Evolutionary conservation across 208 protist genomes (phyloP).

Genomic region (Leishmania braziliensis): DNA sequence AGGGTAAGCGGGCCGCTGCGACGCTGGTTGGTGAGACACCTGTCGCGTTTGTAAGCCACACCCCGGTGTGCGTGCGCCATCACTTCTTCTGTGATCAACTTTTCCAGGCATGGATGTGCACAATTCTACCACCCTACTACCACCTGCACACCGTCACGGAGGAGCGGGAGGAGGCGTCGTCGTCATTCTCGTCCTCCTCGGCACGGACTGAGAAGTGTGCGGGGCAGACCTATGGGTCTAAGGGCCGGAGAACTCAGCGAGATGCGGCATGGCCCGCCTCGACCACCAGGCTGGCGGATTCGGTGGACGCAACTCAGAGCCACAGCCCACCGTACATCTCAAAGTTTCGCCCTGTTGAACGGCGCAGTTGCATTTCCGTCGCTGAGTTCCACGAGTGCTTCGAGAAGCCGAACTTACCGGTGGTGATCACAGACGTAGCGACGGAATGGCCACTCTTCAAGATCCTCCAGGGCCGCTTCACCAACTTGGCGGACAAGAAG

Average conservation of each 20-base stretch:
- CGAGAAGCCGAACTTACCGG: conserved; percentile 69
- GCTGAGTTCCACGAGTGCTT: conserved; percentile 74
- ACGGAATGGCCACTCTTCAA: conserved; percentile 83
- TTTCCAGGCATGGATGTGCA: conserved; percentile 92
- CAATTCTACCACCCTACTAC: conserved; percentile 78
- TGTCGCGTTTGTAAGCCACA: conserved; percentile 24
- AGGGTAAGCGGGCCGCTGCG: conserved; percentile 2
- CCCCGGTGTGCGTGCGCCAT: conserved; percentile 58
- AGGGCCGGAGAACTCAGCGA: conserved; percentile 9
- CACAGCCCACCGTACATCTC: conserved; percentile 54
- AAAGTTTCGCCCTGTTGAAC: conserved; percentile 62
- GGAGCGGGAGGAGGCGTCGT: conserved; percentile 1
- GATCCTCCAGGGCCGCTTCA: conserved; percentile 66
- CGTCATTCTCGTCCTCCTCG: neutral
- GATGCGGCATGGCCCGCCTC: conserved; percentile 22
- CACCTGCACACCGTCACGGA: conserved; percentile 42
- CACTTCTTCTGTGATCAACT: conserved; percentile 81
- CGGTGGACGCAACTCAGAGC: neutral
- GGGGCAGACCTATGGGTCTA: neutral
- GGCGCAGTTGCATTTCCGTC: conserved; percentile 50
- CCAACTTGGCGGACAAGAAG: conserved; percentile 62
- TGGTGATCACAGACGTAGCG: conserved; percentile 81
- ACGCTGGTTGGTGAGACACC: neutral
- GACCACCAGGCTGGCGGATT: neutral
- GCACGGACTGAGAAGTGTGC: neutral